Evolutionary conservation across 1,284 basidiomycete species (phyloP).

Genomic region (Cystobasidium slooffiae): DNA sequence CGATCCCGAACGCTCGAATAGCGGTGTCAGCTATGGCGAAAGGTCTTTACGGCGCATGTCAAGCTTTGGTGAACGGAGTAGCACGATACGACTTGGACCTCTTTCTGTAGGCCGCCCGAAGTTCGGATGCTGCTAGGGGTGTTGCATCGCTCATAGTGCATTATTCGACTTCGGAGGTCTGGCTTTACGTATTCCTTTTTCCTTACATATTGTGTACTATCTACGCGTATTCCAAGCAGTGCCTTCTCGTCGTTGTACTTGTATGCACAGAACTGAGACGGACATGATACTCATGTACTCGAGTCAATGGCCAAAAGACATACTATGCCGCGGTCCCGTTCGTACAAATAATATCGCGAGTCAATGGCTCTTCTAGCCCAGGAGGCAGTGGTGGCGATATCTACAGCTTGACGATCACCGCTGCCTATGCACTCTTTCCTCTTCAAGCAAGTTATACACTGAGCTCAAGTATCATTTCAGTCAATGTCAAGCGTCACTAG

Average conservation of each 20-base stretch:
- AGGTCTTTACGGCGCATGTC: constrained; percentile 82
- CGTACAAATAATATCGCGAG: neutral
- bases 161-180: neutral
- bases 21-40: constrained; percentile 95
- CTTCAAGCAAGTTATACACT: neutral
- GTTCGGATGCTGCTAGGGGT: constrained; percentile 20
- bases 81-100: constrained; percentile 32
- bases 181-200: neutral
- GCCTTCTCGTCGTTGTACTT: constrained; percentile 3
- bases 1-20: constrained; percentile 90
- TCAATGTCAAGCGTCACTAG: constrained; percentile 12
- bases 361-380: neutral
- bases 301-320: neutral
- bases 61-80: constrained; percentile 57
- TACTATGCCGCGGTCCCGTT: neutral
- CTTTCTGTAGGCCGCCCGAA: constrained; percentile 5
- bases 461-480: neutral
- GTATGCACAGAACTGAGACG: no score
- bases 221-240: neutral
- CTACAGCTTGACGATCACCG: neutral
- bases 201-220: neutral
- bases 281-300: no score
- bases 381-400: neutral
- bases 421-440: neutral
- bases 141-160: neutral